Percentiles rank a stretch among this genome's conserved stretches.
These are phyloP conservation scores for Hortaea werneckii DNA, from an alignment of 2,329 filamentous ascomycete genomes.

Conservation along the genomic window DNA sequence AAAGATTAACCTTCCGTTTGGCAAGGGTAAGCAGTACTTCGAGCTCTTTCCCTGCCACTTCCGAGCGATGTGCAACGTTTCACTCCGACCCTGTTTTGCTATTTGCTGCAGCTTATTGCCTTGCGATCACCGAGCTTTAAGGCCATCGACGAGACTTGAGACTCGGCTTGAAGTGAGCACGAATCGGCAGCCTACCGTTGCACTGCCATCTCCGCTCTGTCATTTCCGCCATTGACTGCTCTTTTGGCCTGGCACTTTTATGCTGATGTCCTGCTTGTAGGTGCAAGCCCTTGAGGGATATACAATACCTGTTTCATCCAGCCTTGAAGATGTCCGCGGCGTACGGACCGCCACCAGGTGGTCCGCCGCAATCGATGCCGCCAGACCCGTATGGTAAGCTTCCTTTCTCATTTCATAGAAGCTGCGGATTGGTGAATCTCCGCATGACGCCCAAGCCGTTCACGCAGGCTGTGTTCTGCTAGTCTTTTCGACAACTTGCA, in stretches of 20 bases:
- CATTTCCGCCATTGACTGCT: not conserved
- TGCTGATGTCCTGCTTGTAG: not conserved
- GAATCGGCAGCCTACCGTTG: not conserved
- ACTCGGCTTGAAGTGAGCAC: not conserved
- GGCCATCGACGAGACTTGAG: not conserved
- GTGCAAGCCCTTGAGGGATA: not conserved
- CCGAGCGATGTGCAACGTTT: too few relatives aligned
- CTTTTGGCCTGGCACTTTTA: not conserved
- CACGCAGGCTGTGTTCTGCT: too few relatives aligned
- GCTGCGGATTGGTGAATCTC: too few relatives aligned
- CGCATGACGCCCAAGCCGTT: too few relatives aligned
- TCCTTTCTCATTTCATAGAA: too few relatives aligned
- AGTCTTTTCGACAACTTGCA: too few relatives aligned
- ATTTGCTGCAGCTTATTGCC: too few relatives aligned
- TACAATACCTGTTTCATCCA: not conserved
- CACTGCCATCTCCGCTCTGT: not conserved
- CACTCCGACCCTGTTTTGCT: too few relatives aligned
- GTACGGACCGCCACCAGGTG: not conserved
- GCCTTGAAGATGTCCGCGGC: not conserved
- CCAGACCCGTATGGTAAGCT: slow-evolving; percentile 5
- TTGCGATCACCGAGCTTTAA: too few relatives aligned
- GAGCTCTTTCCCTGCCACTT: too few relatives aligned
- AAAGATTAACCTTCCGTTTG: too few relatives aligned
- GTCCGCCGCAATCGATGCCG: not conserved
- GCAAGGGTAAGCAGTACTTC: too few relatives aligned